Conservation (phyloP, 2,329 filamentous ascomycete species). For the Sporothrix globosa region DNA sequence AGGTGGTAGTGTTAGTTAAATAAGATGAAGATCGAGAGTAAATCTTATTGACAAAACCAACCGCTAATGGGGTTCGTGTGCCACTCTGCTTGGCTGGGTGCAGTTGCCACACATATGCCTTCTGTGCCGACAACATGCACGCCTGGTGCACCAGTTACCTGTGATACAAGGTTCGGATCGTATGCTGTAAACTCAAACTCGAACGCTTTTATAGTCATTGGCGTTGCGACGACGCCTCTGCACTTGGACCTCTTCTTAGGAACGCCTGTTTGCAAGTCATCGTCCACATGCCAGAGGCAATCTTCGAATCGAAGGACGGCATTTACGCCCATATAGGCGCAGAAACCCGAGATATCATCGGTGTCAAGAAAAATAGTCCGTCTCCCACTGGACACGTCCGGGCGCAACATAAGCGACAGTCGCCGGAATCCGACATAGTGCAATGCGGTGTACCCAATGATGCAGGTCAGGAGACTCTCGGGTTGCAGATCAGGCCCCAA, state of each 20-base stretch:
- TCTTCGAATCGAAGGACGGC: constrained; percentile 62
- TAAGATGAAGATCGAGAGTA: background rate
- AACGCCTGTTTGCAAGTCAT: constrained; percentile 33
- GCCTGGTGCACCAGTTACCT: background rate
- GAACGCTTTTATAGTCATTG: constrained; percentile 55
- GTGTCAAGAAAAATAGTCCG: constrained; percentile 46
- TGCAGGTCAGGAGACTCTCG: constrained; percentile 40
- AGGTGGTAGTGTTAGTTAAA: background rate
- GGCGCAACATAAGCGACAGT: constrained; percentile 45
- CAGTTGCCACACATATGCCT: background rate
- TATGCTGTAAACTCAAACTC: constrained; percentile 46
- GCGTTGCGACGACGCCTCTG: constrained; percentile 59
- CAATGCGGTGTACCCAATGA: constrained; percentile 55
- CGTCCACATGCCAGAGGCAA: constrained; percentile 49
- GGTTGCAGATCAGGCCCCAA: constrained; percentile 38
- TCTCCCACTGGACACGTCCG: constrained; percentile 40
- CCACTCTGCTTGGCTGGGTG: constrained; percentile 31
- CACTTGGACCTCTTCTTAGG: constrained; percentile 41
- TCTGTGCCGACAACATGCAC: background rate
- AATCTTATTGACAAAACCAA: constrained; percentile 40
- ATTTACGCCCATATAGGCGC: constrained; percentile 55
- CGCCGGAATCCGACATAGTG: constrained; percentile 61
- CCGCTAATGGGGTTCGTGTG: constrained; percentile 54
- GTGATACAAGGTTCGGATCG: constrained; percentile 2
- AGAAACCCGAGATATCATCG: constrained; percentile 53